Evolutionary conservation across 768 basidiomycete genomes (phyloP), one percentile per base, ranked within the genome.

Genomic region (Hygrocybe coccinea): DNA sequence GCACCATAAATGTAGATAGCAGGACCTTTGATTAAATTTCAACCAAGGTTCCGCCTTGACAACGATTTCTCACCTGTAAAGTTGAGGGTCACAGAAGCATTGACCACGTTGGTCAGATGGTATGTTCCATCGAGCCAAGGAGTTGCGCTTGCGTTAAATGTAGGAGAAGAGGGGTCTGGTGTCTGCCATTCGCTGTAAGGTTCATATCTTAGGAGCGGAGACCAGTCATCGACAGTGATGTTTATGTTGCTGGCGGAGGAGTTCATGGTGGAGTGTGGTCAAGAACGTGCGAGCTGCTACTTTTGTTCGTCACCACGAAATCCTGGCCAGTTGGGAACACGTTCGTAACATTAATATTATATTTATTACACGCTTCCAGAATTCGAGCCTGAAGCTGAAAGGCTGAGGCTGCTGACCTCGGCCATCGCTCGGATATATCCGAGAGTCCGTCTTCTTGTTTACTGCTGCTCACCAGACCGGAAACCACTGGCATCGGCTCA

Each of bases 141-240:
- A 15, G 70, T 73, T 10, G 58, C 63, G 2, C 58, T 63, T 3
- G 71, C 63, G 54, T 69, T 63, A 62, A 74, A 77, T 9, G 67
- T 61, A 6, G 69, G 51, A 37, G n/a, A 19, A 9, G 75, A 76
- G n/a, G 78, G 77, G 65, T 79, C 77, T 17, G 78, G 76, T 2
- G 76, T 78, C 50, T 65, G 55, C 78, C 78, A 78, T 21, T 57
- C 66, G 7, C 70, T 65, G 54, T 73, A 73, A 62, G 75, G 70
- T 3, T 64, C 62, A 58, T 76, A 79, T 1, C 70, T 65, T 12
- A 78, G 58, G 2, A 78, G 63, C 38, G 73, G 74, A 66, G 78
- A 77, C 57, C 78, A 79, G 62, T 79, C 78, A 55, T 78, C 77
- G 19, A 77, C 71, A 7, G 77, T 77, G 17, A 78, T 62, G 52